Conservation (phyloP, 306 rosid genomes). For the Rosa multiflora region DNA sequence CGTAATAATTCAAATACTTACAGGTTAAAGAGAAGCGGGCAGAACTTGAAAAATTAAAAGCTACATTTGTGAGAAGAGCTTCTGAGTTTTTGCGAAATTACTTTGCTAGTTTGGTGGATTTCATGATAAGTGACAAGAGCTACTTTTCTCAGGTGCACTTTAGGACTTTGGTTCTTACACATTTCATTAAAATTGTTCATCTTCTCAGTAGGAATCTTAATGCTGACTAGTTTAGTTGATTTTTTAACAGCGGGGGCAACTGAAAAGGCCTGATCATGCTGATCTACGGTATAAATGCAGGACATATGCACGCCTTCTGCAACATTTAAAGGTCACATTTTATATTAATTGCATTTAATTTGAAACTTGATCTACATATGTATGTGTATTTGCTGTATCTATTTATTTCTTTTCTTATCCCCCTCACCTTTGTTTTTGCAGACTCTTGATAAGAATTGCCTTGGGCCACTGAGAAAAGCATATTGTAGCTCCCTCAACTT, state of each 20-base stretch:
- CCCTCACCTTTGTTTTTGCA: slow-evolving; percentile 36
- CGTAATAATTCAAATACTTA: slow-evolving; percentile 32
- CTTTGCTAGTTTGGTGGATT: slow-evolving; percentile 84
- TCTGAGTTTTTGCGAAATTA: slow-evolving; percentile 70
- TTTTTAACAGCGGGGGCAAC: slow-evolving; percentile 76
- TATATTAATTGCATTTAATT: slow-evolving; percentile 21
- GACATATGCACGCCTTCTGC: slow-evolving; percentile 90
- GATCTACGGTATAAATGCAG: slow-evolving; percentile 88
- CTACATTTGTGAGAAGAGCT: slow-evolving; percentile 78
- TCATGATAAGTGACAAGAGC: slow-evolving; percentile 82
- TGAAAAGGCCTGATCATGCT: slow-evolving; percentile 98
- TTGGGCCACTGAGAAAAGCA: slow-evolving; percentile 68
- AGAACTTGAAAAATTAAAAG: slow-evolving; percentile 80
- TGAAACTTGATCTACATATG: background rate
- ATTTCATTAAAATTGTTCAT: slow-evolving; percentile 16
- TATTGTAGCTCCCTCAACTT: slow-evolving; percentile 89
- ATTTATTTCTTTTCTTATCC: slow-evolving; percentile 14
- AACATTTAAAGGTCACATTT: slow-evolving; percentile 72
- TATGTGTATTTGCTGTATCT: background rate
- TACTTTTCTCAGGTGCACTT: slow-evolving; percentile 90
- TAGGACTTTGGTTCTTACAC: background rate
- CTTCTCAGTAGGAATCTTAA: slow-evolving; percentile 12
- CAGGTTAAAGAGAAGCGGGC: slow-evolving; percentile 92
- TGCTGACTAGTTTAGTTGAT: slow-evolving; percentile 33
- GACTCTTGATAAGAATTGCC: slow-evolving; percentile 84